phyloP scores from a whole-genome alignment of 2,329 filamentous ascomycete species.

The Phyllosticta capitalensis region DNA sequence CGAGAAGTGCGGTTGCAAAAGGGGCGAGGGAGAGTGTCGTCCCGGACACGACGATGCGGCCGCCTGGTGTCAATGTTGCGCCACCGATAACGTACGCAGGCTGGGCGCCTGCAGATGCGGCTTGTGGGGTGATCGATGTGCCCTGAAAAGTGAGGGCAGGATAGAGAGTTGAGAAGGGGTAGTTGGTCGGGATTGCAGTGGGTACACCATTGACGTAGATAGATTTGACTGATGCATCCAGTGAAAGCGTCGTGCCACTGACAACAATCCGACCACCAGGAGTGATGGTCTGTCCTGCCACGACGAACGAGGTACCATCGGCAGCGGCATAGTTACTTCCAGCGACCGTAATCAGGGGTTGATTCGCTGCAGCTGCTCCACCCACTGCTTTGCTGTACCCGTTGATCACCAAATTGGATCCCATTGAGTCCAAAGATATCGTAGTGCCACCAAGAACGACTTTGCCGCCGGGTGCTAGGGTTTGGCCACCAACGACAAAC shows the following conservation, averaged over 20 bases:
- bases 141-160: slow-evolving; percentile 16
- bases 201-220: slow-evolving; percentile 13
- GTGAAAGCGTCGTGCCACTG: slow-evolving; percentile 11
- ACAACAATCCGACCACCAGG: slow-evolving; percentile 18
- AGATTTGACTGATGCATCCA: slow-evolving; percentile 10
- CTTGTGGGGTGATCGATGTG: background rate
- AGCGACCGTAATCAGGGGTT: slow-evolving; percentile 13
- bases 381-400: slow-evolving; percentile 15
- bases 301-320: slow-evolving; percentile 8
- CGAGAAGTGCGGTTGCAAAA: slow-evolving; percentile 18
- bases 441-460: slow-evolving; percentile 17
- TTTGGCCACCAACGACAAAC: slow-evolving; percentile 12
- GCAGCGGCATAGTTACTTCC: slow-evolving; percentile 8
- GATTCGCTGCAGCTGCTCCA: background rate
- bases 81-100: slow-evolving; percentile 9
- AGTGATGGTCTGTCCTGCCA: slow-evolving; percentile 19
- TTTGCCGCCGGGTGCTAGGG: slow-evolving; percentile 16
- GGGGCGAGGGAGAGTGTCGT: slow-evolving; percentile 17
- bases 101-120: background rate
- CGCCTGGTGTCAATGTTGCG: slow-evolving; percentile 17
- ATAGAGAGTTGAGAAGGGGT: slow-evolving; percentile 13
- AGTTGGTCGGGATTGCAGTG: background rate
- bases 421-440: slow-evolving; percentile 16
- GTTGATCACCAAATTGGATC: slow-evolving; percentile 18
- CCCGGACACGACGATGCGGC: slow-evolving; percentile 15